A percentile compares a stretch with the other conserved stretches of the same genome.
phyloP scores from a whole-genome alignment of 805 yeast genomes.

The Cyberlindnera japonica region DNA sequence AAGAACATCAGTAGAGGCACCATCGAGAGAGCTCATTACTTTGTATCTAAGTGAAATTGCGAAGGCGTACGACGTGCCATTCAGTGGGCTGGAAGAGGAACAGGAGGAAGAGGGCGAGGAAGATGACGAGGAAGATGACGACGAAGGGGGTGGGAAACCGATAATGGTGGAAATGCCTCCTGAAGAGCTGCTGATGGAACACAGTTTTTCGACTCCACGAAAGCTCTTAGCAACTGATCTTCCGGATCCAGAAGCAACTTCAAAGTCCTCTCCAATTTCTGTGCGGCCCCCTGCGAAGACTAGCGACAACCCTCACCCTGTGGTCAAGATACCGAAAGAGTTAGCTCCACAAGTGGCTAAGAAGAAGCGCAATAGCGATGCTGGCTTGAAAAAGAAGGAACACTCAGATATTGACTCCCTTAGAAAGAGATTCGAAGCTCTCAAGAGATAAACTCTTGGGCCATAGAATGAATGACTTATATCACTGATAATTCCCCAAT shows the following conservation, averaged over 20 bases:
- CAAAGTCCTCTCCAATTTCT: constrained; percentile 36
- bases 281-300: constrained; percentile 40
- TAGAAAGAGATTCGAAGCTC: constrained; percentile 72
- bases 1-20: constrained; percentile 65
- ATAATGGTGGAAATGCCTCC: constrained; percentile 35
- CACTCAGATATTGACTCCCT: constrained; percentile 59
- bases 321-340: constrained; percentile 39
- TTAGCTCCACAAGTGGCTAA: constrained; percentile 34
- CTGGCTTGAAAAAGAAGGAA: constrained; percentile 23
- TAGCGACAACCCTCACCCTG: constrained; percentile 37
- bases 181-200: constrained; percentile 23
- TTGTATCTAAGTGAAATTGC: constrained; percentile 80
- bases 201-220: constrained; percentile 21
- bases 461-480: not conserved
- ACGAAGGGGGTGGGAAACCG: constrained; percentile 32
- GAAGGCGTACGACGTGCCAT: constrained; percentile 70
- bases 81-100: constrained; percentile 45
- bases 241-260: constrained; percentile 15
- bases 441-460: constrained; percentile 40
- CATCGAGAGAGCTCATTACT: constrained; percentile 58
- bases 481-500: not conserved
- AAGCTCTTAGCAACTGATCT: constrained; percentile 19
- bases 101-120: constrained; percentile 18
- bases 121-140: constrained; percentile 30
- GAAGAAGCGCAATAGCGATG: constrained; percentile 26